Conservation (phyloP, 1,139 yeast species). For the Arxiozyma bovina region DNA sequence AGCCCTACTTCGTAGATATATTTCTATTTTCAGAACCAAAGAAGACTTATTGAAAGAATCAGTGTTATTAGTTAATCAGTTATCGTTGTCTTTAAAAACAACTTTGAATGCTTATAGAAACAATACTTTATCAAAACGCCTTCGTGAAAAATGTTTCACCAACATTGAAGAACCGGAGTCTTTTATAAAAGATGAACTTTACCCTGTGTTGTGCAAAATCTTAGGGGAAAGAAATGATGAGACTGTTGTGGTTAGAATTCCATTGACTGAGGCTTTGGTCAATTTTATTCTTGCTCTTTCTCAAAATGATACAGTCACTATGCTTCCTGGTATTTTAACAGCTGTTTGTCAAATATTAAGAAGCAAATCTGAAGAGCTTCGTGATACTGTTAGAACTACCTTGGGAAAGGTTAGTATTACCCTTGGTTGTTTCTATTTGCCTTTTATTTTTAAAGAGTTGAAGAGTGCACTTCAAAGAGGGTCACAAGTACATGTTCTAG, state of each 20-base stretch:
- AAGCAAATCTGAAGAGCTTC: slow-evolving; percentile 75
- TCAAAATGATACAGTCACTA: slow-evolving; percentile 44
- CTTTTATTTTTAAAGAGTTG: slow-evolving; percentile 69
- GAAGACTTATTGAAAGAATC: slow-evolving; percentile 49
- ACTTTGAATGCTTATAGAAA: slow-evolving; percentile 23
- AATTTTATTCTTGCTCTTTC: slow-evolving; percentile 58
- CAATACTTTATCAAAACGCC: slow-evolving; percentile 9
- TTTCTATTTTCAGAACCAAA: slow-evolving; percentile 45
- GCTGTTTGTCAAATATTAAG: slow-evolving; percentile 81
- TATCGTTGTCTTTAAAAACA: slow-evolving; percentile 46
- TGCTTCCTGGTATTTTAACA: slow-evolving; percentile 76
- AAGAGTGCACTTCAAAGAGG: slow-evolving; percentile 77
- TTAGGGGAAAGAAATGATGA: slow-evolving; percentile 63
- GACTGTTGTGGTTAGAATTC: slow-evolving; percentile 67
- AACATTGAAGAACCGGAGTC: slow-evolving; percentile 41
- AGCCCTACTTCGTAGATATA: slow-evolving; percentile 65
- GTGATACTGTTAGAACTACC: slow-evolving; percentile 79
- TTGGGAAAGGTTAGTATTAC: slow-evolving; percentile 54
- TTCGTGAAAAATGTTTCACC: slow-evolving; percentile 31
- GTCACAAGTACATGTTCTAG: slow-evolving; percentile 87
- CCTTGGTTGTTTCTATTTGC: slow-evolving; percentile 67
- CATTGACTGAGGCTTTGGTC: slow-evolving; percentile 76
- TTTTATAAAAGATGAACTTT: slow-evolving; percentile 49
- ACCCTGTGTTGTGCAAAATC: slow-evolving; percentile 53
- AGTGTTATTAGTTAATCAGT: slow-evolving; percentile 55